Evolutionary conservation across 2,329 filamentous ascomycete genomes (phyloP), one percentile per base, ranked within the genome.

Genomic region (Ophioceras dolichostomum): DNA sequence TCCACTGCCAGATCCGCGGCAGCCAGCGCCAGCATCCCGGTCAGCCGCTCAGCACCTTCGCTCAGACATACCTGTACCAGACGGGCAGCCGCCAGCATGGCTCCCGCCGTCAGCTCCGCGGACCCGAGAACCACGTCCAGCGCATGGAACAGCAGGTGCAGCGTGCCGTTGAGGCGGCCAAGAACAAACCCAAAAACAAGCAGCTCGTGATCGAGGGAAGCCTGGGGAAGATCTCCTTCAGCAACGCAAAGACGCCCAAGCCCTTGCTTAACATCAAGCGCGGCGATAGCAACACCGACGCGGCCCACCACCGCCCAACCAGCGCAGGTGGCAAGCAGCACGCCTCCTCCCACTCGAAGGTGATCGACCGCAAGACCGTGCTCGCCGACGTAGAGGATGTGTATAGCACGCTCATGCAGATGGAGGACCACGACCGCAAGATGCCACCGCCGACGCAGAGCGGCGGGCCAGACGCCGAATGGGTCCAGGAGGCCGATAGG

Each of bases 81-180:
- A 95, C 89, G 3, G 89, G 89, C 20, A 84, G 81, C 47, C 79
- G 88, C 16, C 77, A 87, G 46, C 81, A 83, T 38, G 76, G 73
- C 30, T 73, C 76, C 53, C 70, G 87, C 44, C 76, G 87, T 45
- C 78, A 91, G 47, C 33, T 44, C 39, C 75, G 86, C 41, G 85
- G 82, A 31, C 87, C 85, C 14, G 91, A 98, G 57, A 98, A 95
- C 55, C 91, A 98, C 53, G 85, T 96, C 64, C 91, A 96, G 57
- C 81, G 91, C 39, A 98, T 98, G 91, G 89, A 98, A 59, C 91
- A 98, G 59, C 91, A 98, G 59, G 93, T 98, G 10, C 89, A 95
- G 56, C 79, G 91, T 39, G 91, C 91, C 18, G 91, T 98, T 1
- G 91, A 98, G 54, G 91, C 91, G 1, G 91, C 91, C 37, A 98